Evolutionary conservation across 805 yeast species (phyloP), one percentile per base, ranked within the genome.

Genomic region (Starmerella gropengiesseri): DNA sequence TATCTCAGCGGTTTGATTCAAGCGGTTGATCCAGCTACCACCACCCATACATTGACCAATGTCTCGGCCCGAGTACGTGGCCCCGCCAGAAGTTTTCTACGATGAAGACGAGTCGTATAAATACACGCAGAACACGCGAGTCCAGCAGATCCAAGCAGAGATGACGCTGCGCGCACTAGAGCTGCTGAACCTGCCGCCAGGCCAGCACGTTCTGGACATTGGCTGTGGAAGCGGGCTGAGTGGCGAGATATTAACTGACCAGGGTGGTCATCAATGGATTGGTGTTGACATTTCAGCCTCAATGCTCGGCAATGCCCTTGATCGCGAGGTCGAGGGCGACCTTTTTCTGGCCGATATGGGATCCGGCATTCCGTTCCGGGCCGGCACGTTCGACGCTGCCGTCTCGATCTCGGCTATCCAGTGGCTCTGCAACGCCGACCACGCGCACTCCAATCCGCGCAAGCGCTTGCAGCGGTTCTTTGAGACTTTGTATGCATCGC

Each of bases 151-250:
- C 56, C 98, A 91, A 63, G 97, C 97, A 2, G 82, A 84, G 60
- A 91, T 91, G 98, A 86, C 98, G 0, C 69, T 89, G 33, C 71
- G 98, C 54, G 95, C 97, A 0, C 66, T 91, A 36, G 98, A 91
- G 55, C 67, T 91, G 28, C 65, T 91, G 44, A 83, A 86, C 59
- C 63, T 91, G 30, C 80, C 81, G 23, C 74, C 75, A 1, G 67
- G 64, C 23, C 69, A 83, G 53, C 78, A 78, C 55, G 60, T 91
- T 9, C 71, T 91, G 16, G 98, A 91, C 70, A 72, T 91, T 27
- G 98, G 98, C 13, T 91, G 97, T 68, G 98, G 98, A 2, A 86
- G 96, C 0, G 97, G 98, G 0, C 71, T 91, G 14, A 78, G 91
- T 28, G 98, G 98, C 5, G 97, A 91, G 58, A 89, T 91, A 27